Evolutionary conservation across 331 rosid species (phyloP).

Genomic region (Rhamnella rubrinervis): DNA sequence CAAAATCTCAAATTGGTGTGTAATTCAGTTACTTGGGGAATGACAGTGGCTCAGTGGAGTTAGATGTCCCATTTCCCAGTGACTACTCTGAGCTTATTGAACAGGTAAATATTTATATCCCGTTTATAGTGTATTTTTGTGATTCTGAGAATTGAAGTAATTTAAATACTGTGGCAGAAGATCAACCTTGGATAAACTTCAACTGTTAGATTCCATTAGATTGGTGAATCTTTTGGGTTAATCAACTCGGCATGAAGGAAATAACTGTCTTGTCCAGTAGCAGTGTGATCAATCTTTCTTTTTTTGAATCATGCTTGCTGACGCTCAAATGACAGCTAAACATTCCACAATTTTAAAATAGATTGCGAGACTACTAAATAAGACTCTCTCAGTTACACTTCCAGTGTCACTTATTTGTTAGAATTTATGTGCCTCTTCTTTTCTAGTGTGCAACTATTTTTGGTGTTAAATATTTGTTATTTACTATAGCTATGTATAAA

Average conservation of each 20-base stretch:
- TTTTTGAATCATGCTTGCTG: no score
- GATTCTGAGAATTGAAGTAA: neutral
- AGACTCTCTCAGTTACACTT: neutral
- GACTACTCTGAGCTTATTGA: slow-evolving; percentile 82
- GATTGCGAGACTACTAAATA: no score
- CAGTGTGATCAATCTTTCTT: no score
- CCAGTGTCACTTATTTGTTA: neutral
- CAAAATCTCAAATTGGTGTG: slow-evolving; percentile 21
- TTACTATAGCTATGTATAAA: slow-evolving; percentile 23
- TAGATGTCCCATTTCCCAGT: slow-evolving; percentile 60
- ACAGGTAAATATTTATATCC: slow-evolving; percentile 41
- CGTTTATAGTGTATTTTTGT: neutral
- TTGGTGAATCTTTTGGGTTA: no score
- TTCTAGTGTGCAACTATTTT: neutral
- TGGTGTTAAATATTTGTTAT: slow-evolving; percentile 18
- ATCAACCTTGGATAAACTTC: neutral
- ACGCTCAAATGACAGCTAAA: no score
- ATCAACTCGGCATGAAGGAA: no score
- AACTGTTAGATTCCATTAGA: neutral
- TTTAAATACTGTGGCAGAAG: neutral
- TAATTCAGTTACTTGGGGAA: slow-evolving; percentile 46
- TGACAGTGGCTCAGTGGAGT: slow-evolving; percentile 38
- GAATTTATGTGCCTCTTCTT: slow-evolving; percentile 1
- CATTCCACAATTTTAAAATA: no score
- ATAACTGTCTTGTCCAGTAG: neutral